These are phyloP conservation scores for Capronia coronata DNA, from an alignment of 2,329 filamentous ascomycete genomes.

Conservation along the genomic window DNA sequence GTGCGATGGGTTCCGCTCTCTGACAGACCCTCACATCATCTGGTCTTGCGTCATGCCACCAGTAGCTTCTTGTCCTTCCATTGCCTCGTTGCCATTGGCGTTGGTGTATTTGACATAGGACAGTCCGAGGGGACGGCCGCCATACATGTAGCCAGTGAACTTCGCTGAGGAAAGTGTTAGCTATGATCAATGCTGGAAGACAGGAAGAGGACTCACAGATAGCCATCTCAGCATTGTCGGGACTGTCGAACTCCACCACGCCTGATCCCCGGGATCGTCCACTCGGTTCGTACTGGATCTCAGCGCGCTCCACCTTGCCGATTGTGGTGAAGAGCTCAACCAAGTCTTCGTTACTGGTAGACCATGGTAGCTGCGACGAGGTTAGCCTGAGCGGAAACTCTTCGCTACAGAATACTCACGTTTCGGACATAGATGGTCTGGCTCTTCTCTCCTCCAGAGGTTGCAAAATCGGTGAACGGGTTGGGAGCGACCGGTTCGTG, in stretches of 20 bases:
- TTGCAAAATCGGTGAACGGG: slow-evolving; percentile 88
- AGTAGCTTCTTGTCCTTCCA: slow-evolving; percentile 71
- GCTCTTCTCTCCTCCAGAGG: slow-evolving; percentile 74
- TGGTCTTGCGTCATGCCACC: slow-evolving; percentile 86
- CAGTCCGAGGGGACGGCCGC: slow-evolving; percentile 84
- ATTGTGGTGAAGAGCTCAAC: slow-evolving; percentile 97
- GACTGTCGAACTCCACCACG: slow-evolving; percentile 85
- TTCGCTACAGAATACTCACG: slow-evolving; percentile 62
- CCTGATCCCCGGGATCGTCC: slow-evolving; percentile 90
- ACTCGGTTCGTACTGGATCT: slow-evolving; percentile 97
- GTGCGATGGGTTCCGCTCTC: background rate
- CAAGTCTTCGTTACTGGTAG: slow-evolving; percentile 95
- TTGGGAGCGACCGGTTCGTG: slow-evolving; percentile 55
- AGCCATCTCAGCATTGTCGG: slow-evolving; percentile 81
- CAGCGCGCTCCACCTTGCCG: slow-evolving; percentile 95
- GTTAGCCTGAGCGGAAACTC: slow-evolving; percentile 27
- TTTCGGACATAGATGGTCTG: slow-evolving; percentile 93
- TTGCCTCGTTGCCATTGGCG: slow-evolving; percentile 58
- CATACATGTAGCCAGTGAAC: slow-evolving; percentile 96
- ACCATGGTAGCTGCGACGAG: slow-evolving; percentile 76
- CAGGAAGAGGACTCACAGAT: slow-evolving; percentile 52
- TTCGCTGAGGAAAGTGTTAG: slow-evolving; percentile 54
- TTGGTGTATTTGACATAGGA: slow-evolving; percentile 91
- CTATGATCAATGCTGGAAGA: background rate
- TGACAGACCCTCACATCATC: slow-evolving; percentile 63